Conservation (phyloP, 2,329 filamentous ascomycete species). For the Monilinia vaccinii-corymbosi region DNA sequence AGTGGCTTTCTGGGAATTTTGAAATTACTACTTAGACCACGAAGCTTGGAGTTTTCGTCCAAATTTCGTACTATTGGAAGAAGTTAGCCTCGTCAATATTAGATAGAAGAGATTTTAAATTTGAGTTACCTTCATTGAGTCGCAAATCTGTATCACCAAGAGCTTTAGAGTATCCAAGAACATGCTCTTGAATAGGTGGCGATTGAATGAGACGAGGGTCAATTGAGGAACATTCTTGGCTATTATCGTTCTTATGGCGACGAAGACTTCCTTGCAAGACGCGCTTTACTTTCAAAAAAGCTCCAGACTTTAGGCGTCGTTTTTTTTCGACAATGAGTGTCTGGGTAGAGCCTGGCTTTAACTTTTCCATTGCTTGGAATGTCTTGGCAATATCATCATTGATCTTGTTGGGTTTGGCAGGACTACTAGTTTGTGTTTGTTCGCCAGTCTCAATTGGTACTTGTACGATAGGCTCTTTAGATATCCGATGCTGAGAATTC, state of each 20-base stretch:
- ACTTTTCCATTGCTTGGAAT: not conserved
- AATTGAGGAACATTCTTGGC: slow-evolving; percentile 14
- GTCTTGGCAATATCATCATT: slow-evolving; percentile 1
- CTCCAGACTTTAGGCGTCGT: slow-evolving; percentile 16
- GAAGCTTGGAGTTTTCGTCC: not conserved
- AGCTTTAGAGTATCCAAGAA: not conserved
- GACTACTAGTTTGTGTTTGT: not conserved
- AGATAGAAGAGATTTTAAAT: not conserved
- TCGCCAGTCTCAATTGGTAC: not conserved
- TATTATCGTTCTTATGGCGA: slow-evolving; percentile 11
- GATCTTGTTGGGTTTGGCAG: slow-evolving; percentile 1
- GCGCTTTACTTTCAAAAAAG: slow-evolving; percentile 18
- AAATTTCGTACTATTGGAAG: not conserved
- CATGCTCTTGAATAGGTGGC: slow-evolving; percentile 9
- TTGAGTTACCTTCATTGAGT: slow-evolving; percentile 19
- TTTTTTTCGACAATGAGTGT: slow-evolving; percentile 15
- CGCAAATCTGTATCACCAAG: slow-evolving; percentile 14
- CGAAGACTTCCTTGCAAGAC: slow-evolving; percentile 16
- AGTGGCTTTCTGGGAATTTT: not conserved
- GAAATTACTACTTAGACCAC: not conserved
- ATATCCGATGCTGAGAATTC: not conserved
- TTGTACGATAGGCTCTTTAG: not conserved
- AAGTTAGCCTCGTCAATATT: not conserved
- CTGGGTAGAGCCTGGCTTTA: slow-evolving; percentile 2
- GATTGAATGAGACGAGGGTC: slow-evolving; percentile 8